Evolutionary conservation across 495 filamentous ascomycete species (phyloP).

Genomic region (Podospora bellae-mahoneyi): DNA sequence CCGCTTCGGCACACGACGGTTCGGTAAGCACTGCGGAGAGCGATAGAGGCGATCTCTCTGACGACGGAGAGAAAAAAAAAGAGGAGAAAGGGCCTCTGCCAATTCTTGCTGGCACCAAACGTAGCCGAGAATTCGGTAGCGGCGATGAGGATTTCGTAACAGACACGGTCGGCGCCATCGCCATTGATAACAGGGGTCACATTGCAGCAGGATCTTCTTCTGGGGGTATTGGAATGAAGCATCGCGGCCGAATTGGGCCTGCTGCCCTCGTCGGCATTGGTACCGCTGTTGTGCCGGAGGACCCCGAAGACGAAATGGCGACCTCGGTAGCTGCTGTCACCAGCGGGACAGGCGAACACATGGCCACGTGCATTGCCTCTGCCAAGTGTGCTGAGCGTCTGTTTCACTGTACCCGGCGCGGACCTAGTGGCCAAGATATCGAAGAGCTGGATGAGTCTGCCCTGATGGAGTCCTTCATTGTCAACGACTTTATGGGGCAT

Average conservation of each 20-base stretch:
- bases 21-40: constrained; percentile 17
- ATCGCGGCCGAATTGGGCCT: constrained; percentile 82
- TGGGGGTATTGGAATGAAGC: constrained; percentile 99
- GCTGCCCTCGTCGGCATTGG: constrained; percentile 91
- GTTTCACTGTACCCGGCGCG: constrained; percentile 61
- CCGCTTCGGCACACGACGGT: constrained; percentile 26
- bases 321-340: constrained; percentile 73
- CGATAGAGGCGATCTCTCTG: constrained; percentile 10
- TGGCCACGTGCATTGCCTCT: constrained; percentile 86
- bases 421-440: constrained; percentile 54
- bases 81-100: background rate
- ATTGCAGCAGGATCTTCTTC: constrained; percentile 98
- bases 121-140: constrained; percentile 17
- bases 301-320: constrained; percentile 52
- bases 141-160: constrained; percentile 59
- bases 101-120: constrained; percentile 1
- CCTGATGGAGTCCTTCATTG: constrained; percentile 67
- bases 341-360: constrained; percentile 95
- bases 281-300: constrained; percentile 73
- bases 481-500: constrained; percentile 78
- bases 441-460: constrained; percentile 65
- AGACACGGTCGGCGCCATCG: constrained; percentile 94
- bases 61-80: constrained; percentile 3
- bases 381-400: constrained; percentile 72
- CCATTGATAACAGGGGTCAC: constrained; percentile 75